Conservation (phyloP, 306 rosid genomes). For the Dryas alaskensis region DNA sequence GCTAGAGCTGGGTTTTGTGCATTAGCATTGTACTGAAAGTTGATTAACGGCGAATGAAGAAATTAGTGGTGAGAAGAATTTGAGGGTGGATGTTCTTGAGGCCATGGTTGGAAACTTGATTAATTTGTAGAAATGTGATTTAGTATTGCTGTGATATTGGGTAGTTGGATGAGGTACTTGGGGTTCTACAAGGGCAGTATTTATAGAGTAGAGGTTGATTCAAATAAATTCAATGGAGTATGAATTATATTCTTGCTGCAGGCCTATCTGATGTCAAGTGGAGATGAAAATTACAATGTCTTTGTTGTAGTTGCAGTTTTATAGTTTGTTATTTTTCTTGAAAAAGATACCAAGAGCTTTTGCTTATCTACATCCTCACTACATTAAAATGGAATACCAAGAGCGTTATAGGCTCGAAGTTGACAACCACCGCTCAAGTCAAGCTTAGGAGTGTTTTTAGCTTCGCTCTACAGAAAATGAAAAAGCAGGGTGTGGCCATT, state of each 20-base stretch:
- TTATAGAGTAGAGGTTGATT: not conserved
- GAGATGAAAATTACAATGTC: not conserved
- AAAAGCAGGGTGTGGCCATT: too few species aligned
- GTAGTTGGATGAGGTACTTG: not conserved
- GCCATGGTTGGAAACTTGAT: not conserved
- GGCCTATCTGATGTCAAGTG: not conserved
- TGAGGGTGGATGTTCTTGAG: slow-evolving; percentile 4
- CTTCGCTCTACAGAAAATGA: too few species aligned
- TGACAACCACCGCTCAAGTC: not conserved
- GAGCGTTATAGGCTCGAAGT: not conserved
- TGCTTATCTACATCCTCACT: not conserved
- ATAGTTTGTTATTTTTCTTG: not conserved
- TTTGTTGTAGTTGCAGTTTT: not conserved
- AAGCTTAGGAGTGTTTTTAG: not conserved
- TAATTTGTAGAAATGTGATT: not conserved
- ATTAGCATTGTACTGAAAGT: slow-evolving; percentile 41
- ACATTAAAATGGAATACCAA: not conserved
- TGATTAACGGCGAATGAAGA: slow-evolving; percentile 14
- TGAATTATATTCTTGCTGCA: not conserved
- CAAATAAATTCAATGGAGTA: not conserved
- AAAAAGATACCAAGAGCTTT: not conserved
- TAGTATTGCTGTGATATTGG: not conserved
- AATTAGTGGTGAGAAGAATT: slow-evolving; percentile 20
- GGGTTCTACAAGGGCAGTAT: not conserved
- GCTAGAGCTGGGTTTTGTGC: slow-evolving; percentile 14